Conservation (phyloP, 805 yeast genomes). For the Wickerhamiella spandovensis region DNA sequence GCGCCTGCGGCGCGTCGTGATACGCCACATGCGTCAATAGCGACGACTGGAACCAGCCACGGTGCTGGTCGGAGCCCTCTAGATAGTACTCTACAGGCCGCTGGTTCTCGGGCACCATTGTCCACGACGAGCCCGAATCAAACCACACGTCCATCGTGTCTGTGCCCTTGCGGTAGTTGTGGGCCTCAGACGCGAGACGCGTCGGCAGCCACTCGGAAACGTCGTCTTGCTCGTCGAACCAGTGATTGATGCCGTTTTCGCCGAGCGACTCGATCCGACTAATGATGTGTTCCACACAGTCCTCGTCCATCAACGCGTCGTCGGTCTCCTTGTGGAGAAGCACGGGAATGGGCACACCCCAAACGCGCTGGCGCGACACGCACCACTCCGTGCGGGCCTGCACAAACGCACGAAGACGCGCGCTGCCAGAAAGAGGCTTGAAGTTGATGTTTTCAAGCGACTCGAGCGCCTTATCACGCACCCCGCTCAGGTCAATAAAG, state of each 20-base stretch:
- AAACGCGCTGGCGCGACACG: constrained; percentile 83
- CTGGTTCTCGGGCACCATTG: constrained; percentile 33
- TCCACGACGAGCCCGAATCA: constrained; percentile 94
- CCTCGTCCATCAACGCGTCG: constrained; percentile 48
- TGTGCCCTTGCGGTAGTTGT: constrained; percentile 46
- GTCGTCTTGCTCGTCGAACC: constrained; percentile 53
- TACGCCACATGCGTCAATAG: constrained; percentile 60
- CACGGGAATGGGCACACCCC: constrained; percentile 98
- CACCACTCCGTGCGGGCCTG: constrained; percentile 88
- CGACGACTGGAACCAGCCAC: constrained; percentile 98
- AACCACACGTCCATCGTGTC: constrained; percentile 99
- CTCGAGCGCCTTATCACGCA: constrained; percentile 47
- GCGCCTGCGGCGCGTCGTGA: constrained; percentile 32
- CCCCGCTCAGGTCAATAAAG: constrained; percentile 75
- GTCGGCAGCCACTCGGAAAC: constrained; percentile 65
- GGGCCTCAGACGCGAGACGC: constrained; percentile 5
- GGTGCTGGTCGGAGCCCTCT: constrained; percentile 97
- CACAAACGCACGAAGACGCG: constrained; percentile 60
- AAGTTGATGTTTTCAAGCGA: constrained; percentile 56
- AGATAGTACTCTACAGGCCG: constrained; percentile 52
- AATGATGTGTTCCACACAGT: constrained; percentile 45
- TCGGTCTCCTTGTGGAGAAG: constrained; percentile 48
- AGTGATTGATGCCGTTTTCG: constrained; percentile 28
- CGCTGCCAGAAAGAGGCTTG: constrained; percentile 58
- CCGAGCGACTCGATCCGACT: constrained; percentile 43